Conservation (phyloP, 2,329 filamentous ascomycete genomes). For the Aspergillus ustus region DNA sequence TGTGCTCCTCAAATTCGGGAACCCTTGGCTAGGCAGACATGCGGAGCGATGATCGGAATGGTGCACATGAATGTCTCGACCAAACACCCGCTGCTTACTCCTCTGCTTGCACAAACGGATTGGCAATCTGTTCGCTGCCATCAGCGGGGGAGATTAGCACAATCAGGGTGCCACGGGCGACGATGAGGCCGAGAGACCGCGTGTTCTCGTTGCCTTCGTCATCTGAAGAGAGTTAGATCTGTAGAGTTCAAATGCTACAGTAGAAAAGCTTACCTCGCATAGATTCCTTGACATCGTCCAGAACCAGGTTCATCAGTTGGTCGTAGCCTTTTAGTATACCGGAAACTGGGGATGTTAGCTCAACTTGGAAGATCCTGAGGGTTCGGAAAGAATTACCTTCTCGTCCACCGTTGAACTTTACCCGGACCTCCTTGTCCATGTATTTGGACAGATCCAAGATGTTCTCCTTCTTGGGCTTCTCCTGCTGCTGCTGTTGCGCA, state of each 20-base stretch:
- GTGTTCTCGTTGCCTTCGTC: constrained; percentile 88
- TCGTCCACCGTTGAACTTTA: constrained; percentile 95
- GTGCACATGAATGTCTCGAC: constrained; percentile 2
- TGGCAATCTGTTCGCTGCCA: constrained; percentile 93
- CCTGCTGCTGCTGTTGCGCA: constrained; percentile 59
- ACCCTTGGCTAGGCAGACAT: neutral
- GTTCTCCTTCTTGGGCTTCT: constrained; percentile 96
- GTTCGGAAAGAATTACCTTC: constrained; percentile 64
- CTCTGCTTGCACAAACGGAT: constrained; percentile 81
- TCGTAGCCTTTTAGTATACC: constrained; percentile 95
- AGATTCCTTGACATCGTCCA: constrained; percentile 90
- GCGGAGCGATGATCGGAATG: neutral
- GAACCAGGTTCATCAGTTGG: constrained; percentile 94
- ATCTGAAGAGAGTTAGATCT: constrained; percentile 60
- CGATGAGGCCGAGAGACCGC: constrained; percentile 80
- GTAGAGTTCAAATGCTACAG: neutral
- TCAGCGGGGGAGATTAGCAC: constrained; percentile 92
- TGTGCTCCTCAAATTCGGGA: neutral
- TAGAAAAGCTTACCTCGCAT: constrained; percentile 71
- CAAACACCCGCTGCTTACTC: constrained; percentile 51
- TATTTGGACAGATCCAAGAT: constrained; percentile 95
- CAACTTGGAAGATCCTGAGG: neutral
- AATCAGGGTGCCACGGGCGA: constrained; percentile 88
- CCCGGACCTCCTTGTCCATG: constrained; percentile 92
- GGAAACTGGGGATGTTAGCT: constrained; percentile 62